phyloP scores from a whole-genome alignment of 768 basidiomycete genomes.

The Rhizopogon roseolus region DNA sequence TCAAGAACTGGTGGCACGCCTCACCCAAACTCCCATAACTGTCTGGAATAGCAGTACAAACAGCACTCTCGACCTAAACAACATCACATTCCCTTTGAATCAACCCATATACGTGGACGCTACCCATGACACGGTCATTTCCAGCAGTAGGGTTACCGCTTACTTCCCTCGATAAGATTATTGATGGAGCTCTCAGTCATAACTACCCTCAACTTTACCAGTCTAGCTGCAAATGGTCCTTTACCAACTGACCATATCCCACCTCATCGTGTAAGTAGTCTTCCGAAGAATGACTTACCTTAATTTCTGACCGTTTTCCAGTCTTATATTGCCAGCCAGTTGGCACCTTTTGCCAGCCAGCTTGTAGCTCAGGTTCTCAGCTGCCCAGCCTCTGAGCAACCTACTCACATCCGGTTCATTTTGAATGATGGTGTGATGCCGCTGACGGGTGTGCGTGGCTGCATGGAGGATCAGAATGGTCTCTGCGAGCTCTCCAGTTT shows the following conservation, averaged over 20 bases:
- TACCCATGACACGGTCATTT: slow-evolving; percentile 40
- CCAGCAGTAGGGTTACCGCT: slow-evolving; percentile 23
- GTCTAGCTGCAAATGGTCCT: slow-evolving; percentile 36
- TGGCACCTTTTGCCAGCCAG: slow-evolving; percentile 45
- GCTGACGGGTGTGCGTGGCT: slow-evolving; percentile 38
- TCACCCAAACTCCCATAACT: slow-evolving; percentile 33
- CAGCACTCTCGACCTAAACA: slow-evolving; percentile 37
- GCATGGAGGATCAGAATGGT: slow-evolving; percentile 35
- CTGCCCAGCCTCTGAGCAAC: slow-evolving; percentile 25
- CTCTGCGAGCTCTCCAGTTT: slow-evolving; percentile 37
- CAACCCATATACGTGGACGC: slow-evolving; percentile 42
- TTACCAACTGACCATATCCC: slow-evolving; percentile 33
- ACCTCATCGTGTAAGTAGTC: slow-evolving; percentile 18
- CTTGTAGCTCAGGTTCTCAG: slow-evolving; percentile 41
- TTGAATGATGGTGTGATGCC: slow-evolving; percentile 48
- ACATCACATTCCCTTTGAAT: slow-evolving; percentile 29
- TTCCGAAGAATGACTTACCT: not conserved
- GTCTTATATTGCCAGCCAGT: slow-evolving; percentile 36
- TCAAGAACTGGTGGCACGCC: slow-evolving; percentile 39
- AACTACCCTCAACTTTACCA: slow-evolving; percentile 42
- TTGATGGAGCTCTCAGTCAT: slow-evolving; percentile 19
- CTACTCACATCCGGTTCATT: slow-evolving; percentile 36
- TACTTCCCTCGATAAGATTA: not conserved
- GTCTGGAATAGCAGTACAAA: slow-evolving; percentile 42
- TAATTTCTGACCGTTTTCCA: not conserved